Conservation (phyloP, 1,284 basidiomycete species). For the Tilletia walkeri region DNA sequence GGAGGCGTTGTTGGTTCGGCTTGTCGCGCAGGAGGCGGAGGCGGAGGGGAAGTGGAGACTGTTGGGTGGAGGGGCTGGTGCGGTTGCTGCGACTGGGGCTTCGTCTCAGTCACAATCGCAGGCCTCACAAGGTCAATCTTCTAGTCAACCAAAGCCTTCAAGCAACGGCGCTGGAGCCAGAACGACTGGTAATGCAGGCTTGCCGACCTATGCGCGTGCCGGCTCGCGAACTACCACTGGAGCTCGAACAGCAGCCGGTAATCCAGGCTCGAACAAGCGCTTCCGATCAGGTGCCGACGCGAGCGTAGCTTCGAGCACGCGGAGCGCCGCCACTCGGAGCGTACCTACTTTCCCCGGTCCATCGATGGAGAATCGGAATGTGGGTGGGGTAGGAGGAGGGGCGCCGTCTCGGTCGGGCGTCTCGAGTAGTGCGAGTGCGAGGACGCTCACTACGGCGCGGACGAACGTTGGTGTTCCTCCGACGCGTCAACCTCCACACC, state of each 20-base stretch:
- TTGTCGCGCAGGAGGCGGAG: conserved; percentile 30
- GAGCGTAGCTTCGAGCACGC: conserved; percentile 1
- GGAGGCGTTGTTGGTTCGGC: neutral
- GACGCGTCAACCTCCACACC: neutral
- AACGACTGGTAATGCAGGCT: neutral
- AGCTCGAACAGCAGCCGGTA: neutral
- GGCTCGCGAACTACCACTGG: conserved; percentile 9
- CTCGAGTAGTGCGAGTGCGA: neutral
- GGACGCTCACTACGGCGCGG: neutral
- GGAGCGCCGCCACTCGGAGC: conserved; percentile 8
- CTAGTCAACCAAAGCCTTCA: neutral
- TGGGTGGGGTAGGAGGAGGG: too few relatives aligned
- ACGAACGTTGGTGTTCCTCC: neutral
- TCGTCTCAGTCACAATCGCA: conserved; percentile 2
- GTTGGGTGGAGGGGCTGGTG: neutral
- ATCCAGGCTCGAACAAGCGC: conserved; percentile 13
- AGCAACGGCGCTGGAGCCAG: neutral
- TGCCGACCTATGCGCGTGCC: neutral
- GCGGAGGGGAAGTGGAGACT: conserved; percentile 22
- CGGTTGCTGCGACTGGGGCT: neutral
- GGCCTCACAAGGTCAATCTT: neutral
- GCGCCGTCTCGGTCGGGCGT: neutral
- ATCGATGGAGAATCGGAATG: conserved; percentile 2
- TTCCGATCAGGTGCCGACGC: conserved; percentile 10
- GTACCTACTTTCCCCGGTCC: neutral